Evolutionary conservation across 1,139 yeast genomes (phyloP).

Genomic region (Zygoascus hellenicus): DNA sequence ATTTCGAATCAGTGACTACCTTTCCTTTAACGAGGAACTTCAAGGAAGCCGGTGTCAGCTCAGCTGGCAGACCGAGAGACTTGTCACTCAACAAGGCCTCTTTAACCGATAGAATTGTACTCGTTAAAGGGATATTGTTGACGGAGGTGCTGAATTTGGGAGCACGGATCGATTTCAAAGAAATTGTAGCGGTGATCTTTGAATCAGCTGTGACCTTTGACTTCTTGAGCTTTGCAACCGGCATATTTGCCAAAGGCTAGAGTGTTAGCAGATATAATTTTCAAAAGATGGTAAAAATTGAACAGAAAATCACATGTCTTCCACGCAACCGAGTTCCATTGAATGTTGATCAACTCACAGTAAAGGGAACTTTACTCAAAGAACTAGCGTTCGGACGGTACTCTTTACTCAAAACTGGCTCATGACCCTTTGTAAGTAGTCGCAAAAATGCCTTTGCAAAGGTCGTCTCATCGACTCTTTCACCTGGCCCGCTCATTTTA

Average conservation of each 20-base stretch:
- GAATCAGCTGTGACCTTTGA: background rate
- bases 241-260: constrained; percentile 17
- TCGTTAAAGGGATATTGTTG: constrained; percentile 18
- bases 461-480: constrained; percentile 10
- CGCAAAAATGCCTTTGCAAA: constrained; percentile 16
- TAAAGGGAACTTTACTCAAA: constrained; percentile 12
- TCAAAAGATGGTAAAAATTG: too few species aligned
- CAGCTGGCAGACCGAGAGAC: constrained; percentile 19
- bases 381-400: constrained; percentile 11
- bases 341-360: constrained; percentile 3
- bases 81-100: constrained; percentile 27
- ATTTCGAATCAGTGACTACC: constrained; percentile 28
- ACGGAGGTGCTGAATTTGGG: constrained; percentile 29
- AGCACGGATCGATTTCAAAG: constrained; percentile 27
- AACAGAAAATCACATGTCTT: too few species aligned
- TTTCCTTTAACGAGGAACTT: constrained; percentile 29
- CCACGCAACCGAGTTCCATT: too few species aligned
- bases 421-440: constrained; percentile 12
- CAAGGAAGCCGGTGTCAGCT: constrained; percentile 22
- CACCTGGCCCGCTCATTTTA: too few species aligned
- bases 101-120: constrained; percentile 27
- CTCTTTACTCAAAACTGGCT: constrained; percentile 13
- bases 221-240: constrained; percentile 16
- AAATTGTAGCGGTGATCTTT: constrained; percentile 17
- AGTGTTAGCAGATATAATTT: background rate